Base-by-base conservation (phyloP, 2,329 filamentous ascomycete genomes). In the Colletotrichum somersetense region DNA sequence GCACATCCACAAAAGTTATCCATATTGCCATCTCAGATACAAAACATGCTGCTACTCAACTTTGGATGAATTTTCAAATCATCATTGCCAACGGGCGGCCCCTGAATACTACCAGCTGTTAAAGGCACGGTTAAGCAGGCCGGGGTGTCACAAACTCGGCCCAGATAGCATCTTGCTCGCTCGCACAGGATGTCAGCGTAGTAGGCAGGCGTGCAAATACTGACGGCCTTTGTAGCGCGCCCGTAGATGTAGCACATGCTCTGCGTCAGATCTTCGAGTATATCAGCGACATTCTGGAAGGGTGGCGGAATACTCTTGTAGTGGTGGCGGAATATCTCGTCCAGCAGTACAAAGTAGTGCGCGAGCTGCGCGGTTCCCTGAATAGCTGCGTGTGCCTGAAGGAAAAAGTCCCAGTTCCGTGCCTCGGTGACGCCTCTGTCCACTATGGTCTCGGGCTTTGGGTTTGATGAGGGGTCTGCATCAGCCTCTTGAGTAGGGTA, bases 191-290 rank as follows among this genome's bases (percentile, higher is more conserved):
- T 46, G 18, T 35, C 44, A n/a, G 12, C n/a, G 48, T 53, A 63
- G 62, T 56, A 38, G 53, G 53, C 53, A 10, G 53, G 30, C 33
- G 53, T 33, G 53, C 18, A 56, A 12, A 38, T 38, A 56, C 53
- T 38, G 5, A 56, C 18, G 5, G 53, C 30, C 30, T 56, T 56
- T 33, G 18, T 23, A 18, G 53, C 53, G 35, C 53, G 53, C 16
- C 53, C 33, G 33, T 12, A 56, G 18, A 38, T 33, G 18, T 56
- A 56, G n/a, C 53, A 56, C 30, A 56, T 20, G 53, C 35, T 56
- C 11, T 38, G 33, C 53, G 33, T 38, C 18, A 56, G 53, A 33
- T 56, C 35, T 20, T 56, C 18, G 4, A 56, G 35, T 8, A 35
- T 18, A 35, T 56, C 33, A 33, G 53, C 33, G n/a, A 46, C 44